Conservation (phyloP, 176 grass and related monocot species). For the Oryza brachyantha region DNA sequence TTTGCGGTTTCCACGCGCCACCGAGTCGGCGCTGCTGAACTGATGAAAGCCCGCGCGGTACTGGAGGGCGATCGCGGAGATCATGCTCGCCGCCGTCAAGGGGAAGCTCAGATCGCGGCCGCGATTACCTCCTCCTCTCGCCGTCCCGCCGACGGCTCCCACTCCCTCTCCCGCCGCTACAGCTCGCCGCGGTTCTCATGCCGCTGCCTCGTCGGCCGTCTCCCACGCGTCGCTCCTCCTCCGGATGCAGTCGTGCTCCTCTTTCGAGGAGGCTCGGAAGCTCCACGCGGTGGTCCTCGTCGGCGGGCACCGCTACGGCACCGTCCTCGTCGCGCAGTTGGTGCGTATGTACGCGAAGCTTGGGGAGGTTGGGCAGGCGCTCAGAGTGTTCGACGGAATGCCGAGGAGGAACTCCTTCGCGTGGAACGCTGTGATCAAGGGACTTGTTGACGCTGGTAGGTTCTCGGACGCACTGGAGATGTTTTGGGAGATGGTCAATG, state of each 20-base stretch:
- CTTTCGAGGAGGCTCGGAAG: background rate
- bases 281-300: constrained; percentile 39
- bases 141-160: background rate
- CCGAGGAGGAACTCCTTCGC: constrained; percentile 51
- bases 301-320: constrained; percentile 25
- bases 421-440: constrained; percentile 55
- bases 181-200: background rate
- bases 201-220: background rate
- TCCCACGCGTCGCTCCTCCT: constrained; percentile 47
- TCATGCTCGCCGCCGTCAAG: constrained; percentile 9
- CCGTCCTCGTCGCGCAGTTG: constrained; percentile 41
- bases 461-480: constrained; percentile 38
- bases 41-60: constrained; percentile 1
- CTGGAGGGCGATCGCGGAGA: background rate
- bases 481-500: constrained; percentile 28
- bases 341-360: constrained; percentile 36
- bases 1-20: background rate
- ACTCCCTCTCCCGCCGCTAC: background rate
- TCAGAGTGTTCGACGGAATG: constrained; percentile 43
- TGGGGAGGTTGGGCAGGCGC: constrained; percentile 7
- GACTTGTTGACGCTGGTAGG: constrained; percentile 20
- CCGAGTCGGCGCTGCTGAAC: background rate
- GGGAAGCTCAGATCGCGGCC: background rate
- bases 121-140: background rate
- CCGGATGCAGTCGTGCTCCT: constrained; percentile 29